These are phyloP conservation scores for Phaeosphaeriaceae sp. DNA, from an alignment of 2,329 filamentous ascomycete genomes.

Conservation along the genomic window DNA sequence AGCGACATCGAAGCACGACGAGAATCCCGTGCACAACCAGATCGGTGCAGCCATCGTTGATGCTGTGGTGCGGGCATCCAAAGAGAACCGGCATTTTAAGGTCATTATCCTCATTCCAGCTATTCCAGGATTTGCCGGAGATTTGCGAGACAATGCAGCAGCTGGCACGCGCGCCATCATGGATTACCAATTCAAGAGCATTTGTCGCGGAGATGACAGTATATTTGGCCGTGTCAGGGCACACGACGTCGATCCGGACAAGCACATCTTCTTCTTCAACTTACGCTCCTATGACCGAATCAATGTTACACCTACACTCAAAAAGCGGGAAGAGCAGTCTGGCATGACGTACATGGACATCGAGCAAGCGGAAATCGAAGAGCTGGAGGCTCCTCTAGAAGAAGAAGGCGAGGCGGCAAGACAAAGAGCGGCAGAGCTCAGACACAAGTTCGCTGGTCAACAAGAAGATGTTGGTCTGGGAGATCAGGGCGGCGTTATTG, in stretches of 20 bases:
- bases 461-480: constrained; percentile 50
- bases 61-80: constrained; percentile 79
- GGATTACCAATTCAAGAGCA: constrained; percentile 98
- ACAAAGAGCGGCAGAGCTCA: constrained; percentile 55
- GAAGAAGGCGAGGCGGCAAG: constrained; percentile 47
- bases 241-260: constrained; percentile 74
- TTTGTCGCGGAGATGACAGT: constrained; percentile 87
- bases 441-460: constrained; percentile 54
- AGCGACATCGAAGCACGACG: constrained; percentile 81
- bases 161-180: constrained; percentile 89
- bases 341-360: constrained; percentile 86
- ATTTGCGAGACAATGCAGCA: constrained; percentile 82
- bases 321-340: constrained; percentile 78
- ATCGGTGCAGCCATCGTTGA: constrained; percentile 92
- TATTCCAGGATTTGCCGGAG: constrained; percentile 92
- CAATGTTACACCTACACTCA: constrained; percentile 78
- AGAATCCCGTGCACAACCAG: constrained; percentile 83
- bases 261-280: constrained; percentile 95
- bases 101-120: constrained; percentile 91
- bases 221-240: constrained; percentile 81
- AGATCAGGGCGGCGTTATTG: constrained; percentile 52
- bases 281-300: constrained; percentile 90
- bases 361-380: constrained; percentile 85
- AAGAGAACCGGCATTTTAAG: constrained; percentile 85
- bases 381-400: constrained; percentile 70